Evolutionary conservation across 768 basidiomycete species (phyloP), one percentile per base, ranked within the genome.

Genomic region (Pleurotus sapidus): DNA sequence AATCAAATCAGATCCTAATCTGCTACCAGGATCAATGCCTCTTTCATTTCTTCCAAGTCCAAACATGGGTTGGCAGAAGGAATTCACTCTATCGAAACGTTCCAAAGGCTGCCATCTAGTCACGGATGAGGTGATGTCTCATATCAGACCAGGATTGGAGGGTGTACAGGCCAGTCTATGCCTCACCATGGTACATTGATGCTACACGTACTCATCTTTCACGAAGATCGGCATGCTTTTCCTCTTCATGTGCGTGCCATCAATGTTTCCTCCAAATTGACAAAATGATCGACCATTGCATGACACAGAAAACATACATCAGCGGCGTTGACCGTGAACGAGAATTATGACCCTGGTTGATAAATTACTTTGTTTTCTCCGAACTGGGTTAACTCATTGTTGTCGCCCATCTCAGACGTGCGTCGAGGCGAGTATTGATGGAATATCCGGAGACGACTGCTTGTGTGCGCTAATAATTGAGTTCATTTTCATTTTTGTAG

Each of bases 21-120:
- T n/a, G 30, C 7, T 49, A 54, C 51, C 30, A 34, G 30, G 30
- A 34, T 34, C 30, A n/a, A n/a, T n/a, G n/a, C n/a, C n/a, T n/a
- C n/a, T n/a, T n/a, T n/a, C n/a, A n/a, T n/a, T n/a, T n/a, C n/a
- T 34, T 34, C 30, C 30, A 11, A 9, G 8, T 34, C 30, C 4
- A 8, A 24, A 38, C 25, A 96, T 96, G 94, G 90, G 85, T 56
- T 95, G 93, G 93, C 94, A 95, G 69, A 91, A 85, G 69, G 87
- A 87, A 4, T 95, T 96, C 63, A 82, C 80, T 0, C 76, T 93
- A 30, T 67, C 76, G 2, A 80, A 69, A 57, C 71, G 71, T 30
- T 64, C 74, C 6, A 81, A 83, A 68, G 91, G 91, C 4, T 94
- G 91, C 64, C 87, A 97, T 73, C 80, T 97, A 14, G 78, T 97